These are phyloP conservation scores for Trichothecium roseum DNA, from an alignment of 2,329 filamentous ascomycete genomes.

Conservation along the genomic window DNA sequence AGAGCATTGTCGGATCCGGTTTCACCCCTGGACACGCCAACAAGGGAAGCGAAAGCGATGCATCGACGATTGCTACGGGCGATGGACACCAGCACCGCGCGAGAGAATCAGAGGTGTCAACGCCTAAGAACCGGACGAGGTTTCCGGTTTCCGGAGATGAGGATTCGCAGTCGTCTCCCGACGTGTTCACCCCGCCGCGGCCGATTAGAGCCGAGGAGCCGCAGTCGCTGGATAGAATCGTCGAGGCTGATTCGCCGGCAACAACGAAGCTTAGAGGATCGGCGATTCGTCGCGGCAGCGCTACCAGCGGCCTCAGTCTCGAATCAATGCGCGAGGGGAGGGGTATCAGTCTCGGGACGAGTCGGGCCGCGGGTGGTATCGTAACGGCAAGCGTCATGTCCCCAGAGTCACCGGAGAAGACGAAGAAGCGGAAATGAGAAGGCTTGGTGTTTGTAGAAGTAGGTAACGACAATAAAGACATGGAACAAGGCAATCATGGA, in stretches of 20 bases:
- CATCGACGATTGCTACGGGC: slow-evolving; percentile 18
- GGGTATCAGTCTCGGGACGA: slow-evolving; percentile 28
- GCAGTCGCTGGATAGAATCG: slow-evolving; percentile 1
- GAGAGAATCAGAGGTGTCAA: slow-evolving; percentile 10
- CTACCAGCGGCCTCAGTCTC: slow-evolving; percentile 26
- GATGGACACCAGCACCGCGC: slow-evolving; percentile 15
- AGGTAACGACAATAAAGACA: not conserved
- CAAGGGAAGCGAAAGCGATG: slow-evolving; percentile 24
- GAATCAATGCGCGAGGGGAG: slow-evolving; percentile 26
- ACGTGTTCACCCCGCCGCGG: slow-evolving; percentile 2
- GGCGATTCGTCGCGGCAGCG: slow-evolving; percentile 10
- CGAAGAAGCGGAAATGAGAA: too few relatives aligned
- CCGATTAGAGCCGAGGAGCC: slow-evolving; percentile 1
- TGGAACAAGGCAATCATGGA: not conserved
- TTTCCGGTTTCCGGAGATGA: slow-evolving; percentile 6
- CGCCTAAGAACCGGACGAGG: not conserved
- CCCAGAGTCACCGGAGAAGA: too few relatives aligned
- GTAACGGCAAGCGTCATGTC: slow-evolving; percentile 14
- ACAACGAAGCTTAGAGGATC: slow-evolving; percentile 17
- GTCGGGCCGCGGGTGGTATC: slow-evolving; percentile 22
- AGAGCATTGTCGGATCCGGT: slow-evolving; percentile 34
- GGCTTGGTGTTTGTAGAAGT: not conserved
- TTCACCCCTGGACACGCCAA: slow-evolving; percentile 13
- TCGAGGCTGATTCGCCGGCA: slow-evolving; percentile 2
- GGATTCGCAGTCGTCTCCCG: slow-evolving; percentile 8